A percentile compares a stretch with the other conserved stretches of the same genome.
Conservation (phyloP, 257 asterid species). For the Knoxia roxburghii region DNA sequence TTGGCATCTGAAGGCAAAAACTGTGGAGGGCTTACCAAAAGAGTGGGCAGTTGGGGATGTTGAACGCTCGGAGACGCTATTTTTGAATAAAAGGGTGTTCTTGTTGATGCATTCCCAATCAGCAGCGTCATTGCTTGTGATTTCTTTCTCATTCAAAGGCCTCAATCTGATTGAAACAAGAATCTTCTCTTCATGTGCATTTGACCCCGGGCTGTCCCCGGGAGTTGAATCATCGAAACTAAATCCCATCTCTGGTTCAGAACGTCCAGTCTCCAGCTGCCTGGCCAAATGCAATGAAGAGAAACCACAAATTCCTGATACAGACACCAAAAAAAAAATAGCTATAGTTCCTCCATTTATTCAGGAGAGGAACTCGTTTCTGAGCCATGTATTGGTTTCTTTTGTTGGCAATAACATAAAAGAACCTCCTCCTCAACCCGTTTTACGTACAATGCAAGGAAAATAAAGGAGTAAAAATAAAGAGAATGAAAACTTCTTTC, state of each 20-base stretch:
- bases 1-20: not conserved
- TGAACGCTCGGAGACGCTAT: constrained; percentile 50
- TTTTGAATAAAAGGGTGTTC: constrained; percentile 66
- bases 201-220: constrained; percentile 36
- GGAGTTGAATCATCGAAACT: constrained; percentile 41
- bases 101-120: constrained; percentile 89
- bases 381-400: constrained; percentile 2
- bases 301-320: constrained; percentile 23
- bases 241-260: constrained; percentile 41
- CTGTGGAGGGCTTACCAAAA: constrained; percentile 44
- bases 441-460: constrained; percentile 25
- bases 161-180: constrained; percentile 75
- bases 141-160: constrained; percentile 73
- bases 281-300: constrained; percentile 42
- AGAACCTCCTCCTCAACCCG: constrained; percentile 5
- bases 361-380: constrained; percentile 48
- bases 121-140: constrained; percentile 39
- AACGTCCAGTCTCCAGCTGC: not conserved
- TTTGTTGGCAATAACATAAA: constrained; percentile 1
- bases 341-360: constrained; percentile 24
- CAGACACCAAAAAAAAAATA: constrained; percentile 12
- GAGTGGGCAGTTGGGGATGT: constrained; percentile 56
- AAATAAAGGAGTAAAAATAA: not conserved
- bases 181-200: constrained; percentile 76
- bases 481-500: not conserved